These are phyloP conservation scores for Rhododendron mucronatum DNA, from an alignment of 148 eudicot genomes.

Conservation along the genomic window DNA sequence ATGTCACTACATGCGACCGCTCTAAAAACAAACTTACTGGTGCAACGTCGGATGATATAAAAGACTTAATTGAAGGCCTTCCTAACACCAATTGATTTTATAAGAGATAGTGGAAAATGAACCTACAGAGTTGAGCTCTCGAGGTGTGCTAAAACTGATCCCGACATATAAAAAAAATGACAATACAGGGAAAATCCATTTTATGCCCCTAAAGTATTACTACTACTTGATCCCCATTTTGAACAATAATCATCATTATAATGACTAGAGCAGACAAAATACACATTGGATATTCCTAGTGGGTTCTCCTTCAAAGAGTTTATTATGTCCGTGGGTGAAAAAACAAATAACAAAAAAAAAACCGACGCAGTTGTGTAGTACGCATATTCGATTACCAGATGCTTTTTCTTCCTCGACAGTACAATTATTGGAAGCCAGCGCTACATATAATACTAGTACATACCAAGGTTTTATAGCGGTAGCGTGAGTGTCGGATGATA, in stretches of 20 bases:
- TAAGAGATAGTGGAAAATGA: no score
- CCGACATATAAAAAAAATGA: neutral
- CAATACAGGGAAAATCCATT: neutral
- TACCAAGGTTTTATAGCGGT: neutral
- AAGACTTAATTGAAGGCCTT: no score
- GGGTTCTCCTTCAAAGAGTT: neutral
- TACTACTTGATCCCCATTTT: neutral
- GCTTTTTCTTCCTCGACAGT: neutral
- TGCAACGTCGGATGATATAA: no score
- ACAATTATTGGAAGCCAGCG: neutral
- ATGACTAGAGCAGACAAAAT: neutral
- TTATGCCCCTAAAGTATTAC: neutral
- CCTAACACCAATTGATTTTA: no score
- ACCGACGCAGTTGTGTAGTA: neutral
- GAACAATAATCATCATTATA: neutral
- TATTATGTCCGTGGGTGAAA: neutral
- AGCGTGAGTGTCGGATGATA: neutral
- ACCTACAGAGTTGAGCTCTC: no score
- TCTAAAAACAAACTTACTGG: no score
- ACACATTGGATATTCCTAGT: neutral
- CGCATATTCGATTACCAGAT: neutral
- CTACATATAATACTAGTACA: no score
- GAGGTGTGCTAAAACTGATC: no score
- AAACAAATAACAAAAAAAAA: neutral
- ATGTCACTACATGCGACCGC: no score